Evolutionary conservation across 2,329 filamentous ascomycete species (phyloP).

Genomic region (Stagonosporopsis rhizophila): DNA sequence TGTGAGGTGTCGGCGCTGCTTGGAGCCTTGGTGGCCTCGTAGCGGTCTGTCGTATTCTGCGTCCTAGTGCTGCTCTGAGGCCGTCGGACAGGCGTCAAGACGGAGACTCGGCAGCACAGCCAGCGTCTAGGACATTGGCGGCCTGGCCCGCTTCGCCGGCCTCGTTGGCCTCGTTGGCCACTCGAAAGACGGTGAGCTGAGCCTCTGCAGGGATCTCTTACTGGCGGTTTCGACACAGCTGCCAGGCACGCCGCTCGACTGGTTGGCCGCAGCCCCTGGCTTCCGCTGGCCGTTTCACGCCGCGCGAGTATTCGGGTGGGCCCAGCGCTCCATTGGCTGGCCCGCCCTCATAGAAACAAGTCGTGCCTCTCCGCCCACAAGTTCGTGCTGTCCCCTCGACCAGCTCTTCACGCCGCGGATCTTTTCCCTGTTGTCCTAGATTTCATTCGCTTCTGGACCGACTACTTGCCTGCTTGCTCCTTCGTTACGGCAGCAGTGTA

Average conservation of each 20-base stretch:
- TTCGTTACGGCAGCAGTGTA: slow-evolving; percentile 42
- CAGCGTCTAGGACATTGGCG: slow-evolving; percentile 18
- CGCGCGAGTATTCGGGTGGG: slow-evolving; percentile 17
- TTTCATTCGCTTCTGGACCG: slow-evolving; percentile 37
- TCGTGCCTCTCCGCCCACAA: slow-evolving; percentile 27
- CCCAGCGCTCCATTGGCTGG: slow-evolving; percentile 14
- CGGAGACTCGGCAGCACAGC: slow-evolving; percentile 17
- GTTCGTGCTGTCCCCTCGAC: slow-evolving; percentile 19
- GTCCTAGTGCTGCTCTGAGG: too few species aligned
- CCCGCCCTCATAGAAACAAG: slow-evolving; percentile 11
- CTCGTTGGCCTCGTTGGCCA: slow-evolving; percentile 19
- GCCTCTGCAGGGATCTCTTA: slow-evolving; percentile 21
- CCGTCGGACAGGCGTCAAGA: slow-evolving; percentile 6
- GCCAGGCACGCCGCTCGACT: slow-evolving; percentile 32
- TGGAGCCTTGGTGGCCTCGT: background rate
- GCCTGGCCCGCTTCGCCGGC: slow-evolving; percentile 10
- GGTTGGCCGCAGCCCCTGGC: slow-evolving; percentile 27
- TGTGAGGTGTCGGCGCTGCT: background rate
- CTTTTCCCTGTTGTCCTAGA: slow-evolving; percentile 24
- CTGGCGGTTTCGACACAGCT: slow-evolving; percentile 36
- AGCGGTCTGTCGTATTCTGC: background rate
- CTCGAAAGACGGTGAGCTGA: slow-evolving; percentile 32
- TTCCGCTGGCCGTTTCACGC: slow-evolving; percentile 30
- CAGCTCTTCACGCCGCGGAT: slow-evolving; percentile 19
- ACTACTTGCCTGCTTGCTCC: slow-evolving; percentile 34